Conservation (phyloP, 2,329 filamentous ascomycete species). For the Beauveria scarabaeidicola region DNA sequence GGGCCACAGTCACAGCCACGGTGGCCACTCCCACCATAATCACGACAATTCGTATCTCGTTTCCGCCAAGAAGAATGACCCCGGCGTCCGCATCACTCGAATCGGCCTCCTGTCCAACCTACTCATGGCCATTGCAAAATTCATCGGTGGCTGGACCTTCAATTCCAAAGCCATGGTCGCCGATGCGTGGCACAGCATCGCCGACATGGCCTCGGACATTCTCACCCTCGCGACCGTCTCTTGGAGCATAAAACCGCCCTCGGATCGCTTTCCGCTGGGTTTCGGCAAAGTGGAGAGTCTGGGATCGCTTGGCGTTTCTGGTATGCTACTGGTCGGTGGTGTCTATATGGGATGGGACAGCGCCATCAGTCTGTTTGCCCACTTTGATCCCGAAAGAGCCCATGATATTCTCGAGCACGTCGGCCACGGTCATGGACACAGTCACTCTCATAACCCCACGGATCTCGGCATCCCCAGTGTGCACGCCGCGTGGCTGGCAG, state of each 20-base stretch:
- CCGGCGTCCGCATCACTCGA: slow-evolving; percentile 54
- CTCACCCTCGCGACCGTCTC: slow-evolving; percentile 91
- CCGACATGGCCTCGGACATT: slow-evolving; percentile 89
- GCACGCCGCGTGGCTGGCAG: slow-evolving; percentile 90
- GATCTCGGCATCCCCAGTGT: slow-evolving; percentile 61
- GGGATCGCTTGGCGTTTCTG: slow-evolving; percentile 85
- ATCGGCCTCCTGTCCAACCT: slow-evolving; percentile 69
- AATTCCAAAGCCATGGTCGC: slow-evolving; percentile 89
- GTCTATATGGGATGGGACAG: slow-evolving; percentile 85
- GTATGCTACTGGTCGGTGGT: slow-evolving; percentile 80
- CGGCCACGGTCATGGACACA: slow-evolving; percentile 57
- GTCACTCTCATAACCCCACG: slow-evolving; percentile 41
- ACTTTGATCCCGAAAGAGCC: slow-evolving; percentile 62
- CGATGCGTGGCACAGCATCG: slow-evolving; percentile 91
- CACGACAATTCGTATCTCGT: slow-evolving; percentile 91
- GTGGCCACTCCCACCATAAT: slow-evolving; percentile 56
- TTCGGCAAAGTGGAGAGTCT: slow-evolving; percentile 98
- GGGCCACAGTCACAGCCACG: slow-evolving; percentile 25
- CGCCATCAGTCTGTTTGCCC: slow-evolving; percentile 56
- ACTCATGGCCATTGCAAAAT: slow-evolving; percentile 89
- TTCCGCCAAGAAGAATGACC: slow-evolving; percentile 69
- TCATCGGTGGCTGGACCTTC: slow-evolving; percentile 85
- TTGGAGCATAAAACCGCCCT: slow-evolving; percentile 81
- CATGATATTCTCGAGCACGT: slow-evolving; percentile 55
- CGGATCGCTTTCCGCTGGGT: slow-evolving; percentile 74